Evolutionary conservation across 75 land plant genomes (phyloP).

Genomic region (Pinus tabuliformis): DNA sequence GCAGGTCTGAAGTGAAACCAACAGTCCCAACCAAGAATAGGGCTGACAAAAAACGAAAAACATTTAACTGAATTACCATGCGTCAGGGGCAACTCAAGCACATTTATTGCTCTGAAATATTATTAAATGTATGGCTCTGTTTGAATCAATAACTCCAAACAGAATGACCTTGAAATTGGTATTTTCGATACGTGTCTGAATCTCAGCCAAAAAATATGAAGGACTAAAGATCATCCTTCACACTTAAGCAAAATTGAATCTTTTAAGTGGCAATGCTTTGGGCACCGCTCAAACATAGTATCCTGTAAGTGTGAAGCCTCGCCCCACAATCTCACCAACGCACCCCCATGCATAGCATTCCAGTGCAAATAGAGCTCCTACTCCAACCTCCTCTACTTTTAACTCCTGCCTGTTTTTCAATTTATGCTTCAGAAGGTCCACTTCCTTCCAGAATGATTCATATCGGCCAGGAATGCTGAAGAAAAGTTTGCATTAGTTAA

Average conservation of each 20-base stretch:
- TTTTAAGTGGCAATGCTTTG: background rate
- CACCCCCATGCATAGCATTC: constrained; percentile 85
- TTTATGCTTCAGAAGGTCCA: constrained; percentile 59
- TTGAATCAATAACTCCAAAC: constrained; percentile 1
- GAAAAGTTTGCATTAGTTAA: background rate
- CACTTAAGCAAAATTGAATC: constrained; percentile 1
- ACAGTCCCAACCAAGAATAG: background rate
- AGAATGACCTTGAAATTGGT: background rate
- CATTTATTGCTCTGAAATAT: background rate
- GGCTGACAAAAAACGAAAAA: background rate
- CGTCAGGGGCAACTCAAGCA: background rate
- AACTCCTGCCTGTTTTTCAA: constrained; percentile 68
- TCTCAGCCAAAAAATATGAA: background rate
- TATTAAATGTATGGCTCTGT: background rate
- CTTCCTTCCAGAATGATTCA: constrained; percentile 72
- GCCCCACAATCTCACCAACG: constrained; percentile 78
- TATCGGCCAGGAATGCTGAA: constrained; percentile 69
- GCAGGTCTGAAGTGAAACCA: background rate
- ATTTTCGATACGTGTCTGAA: background rate
- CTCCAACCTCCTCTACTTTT: constrained; percentile 77
- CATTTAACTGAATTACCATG: background rate
- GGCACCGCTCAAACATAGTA: constrained; percentile 43
- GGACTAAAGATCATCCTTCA: constrained; percentile 7
- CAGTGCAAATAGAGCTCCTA: constrained; percentile 69
- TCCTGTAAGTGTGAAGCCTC: constrained; percentile 78